Percentiles rank a stretch among this genome's conserved stretches.
Evolutionary conservation across 2,329 filamentous ascomycete species (phyloP).

Genomic region (Sporothrix mexicana): DNA sequence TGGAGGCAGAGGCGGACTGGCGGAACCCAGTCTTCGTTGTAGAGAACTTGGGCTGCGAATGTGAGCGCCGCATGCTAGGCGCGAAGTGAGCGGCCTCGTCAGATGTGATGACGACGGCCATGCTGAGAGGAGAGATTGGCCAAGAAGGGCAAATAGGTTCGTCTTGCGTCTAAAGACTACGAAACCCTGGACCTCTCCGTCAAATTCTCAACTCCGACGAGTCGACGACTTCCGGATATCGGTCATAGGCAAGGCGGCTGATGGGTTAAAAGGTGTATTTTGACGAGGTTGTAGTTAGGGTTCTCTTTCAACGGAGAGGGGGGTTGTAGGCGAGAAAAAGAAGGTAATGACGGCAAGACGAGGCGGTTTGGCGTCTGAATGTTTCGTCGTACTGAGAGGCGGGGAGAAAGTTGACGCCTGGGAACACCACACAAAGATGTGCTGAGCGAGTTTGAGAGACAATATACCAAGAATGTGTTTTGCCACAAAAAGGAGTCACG

Average conservation of each 20-base stretch:
- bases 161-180: background rate
- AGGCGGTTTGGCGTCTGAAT: background rate
- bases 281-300: background rate
- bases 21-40: slow-evolving; percentile 52
- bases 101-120: slow-evolving; percentile 63
- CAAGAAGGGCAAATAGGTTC: background rate
- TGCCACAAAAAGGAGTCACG: slow-evolving; percentile 8
- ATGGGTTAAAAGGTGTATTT: background rate
- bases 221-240: slow-evolving; percentile 12
- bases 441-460: slow-evolving; percentile 24
- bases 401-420: background rate
- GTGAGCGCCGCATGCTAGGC: slow-evolving; percentile 61
- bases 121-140: slow-evolving; percentile 40
- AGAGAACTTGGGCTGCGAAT: slow-evolving; percentile 64
- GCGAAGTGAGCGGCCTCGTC: slow-evolving; percentile 66
- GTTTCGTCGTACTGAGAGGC: slow-evolving; percentile 11
- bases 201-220: slow-evolving; percentile 42
- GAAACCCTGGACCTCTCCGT: slow-evolving; percentile 40
- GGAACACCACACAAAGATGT: background rate
- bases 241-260: slow-evolving; percentile 23
- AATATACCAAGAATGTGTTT: background rate
- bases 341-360: background rate
- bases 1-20: slow-evolving; percentile 54
- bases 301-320: background rate
- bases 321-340: background rate